Evolutionary conservation across 345 rosid genomes (phyloP).

Genomic region (Euclidium syriacum): DNA sequence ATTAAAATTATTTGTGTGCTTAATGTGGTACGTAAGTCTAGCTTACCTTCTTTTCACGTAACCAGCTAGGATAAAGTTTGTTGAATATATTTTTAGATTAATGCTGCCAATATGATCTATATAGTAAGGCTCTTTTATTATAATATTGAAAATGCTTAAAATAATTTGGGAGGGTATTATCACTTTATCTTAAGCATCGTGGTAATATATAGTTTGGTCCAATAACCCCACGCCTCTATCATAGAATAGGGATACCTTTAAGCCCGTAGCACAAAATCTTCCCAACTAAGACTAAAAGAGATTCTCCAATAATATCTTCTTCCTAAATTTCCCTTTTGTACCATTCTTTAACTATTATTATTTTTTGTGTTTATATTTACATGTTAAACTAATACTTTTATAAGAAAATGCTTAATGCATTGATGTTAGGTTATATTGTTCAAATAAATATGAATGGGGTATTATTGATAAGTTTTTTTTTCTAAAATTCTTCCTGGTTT

Average conservation of each 20-base stretch:
- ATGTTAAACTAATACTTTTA: neutral
- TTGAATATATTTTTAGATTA: neutral
- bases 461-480: too few species aligned
- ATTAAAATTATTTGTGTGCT: slow-evolving; percentile 14
- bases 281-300: slow-evolving; percentile 24
- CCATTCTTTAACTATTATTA: neutral
- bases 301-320: slow-evolving; percentile 23
- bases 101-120: neutral
- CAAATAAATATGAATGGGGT: too few species aligned
- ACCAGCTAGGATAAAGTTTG: slow-evolving; percentile 2
- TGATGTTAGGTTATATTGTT: too few species aligned
- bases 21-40: slow-evolving; percentile 25
- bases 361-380: neutral
- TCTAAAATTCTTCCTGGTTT: too few species aligned
- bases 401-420: too few species aligned
- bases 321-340: neutral
- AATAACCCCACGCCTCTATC: slow-evolving; percentile 20
- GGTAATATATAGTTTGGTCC: slow-evolving; percentile 31
- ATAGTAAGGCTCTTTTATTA: neutral
- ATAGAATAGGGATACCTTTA: slow-evolving; percentile 30
- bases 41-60: slow-evolving; percentile 33
- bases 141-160: neutral
- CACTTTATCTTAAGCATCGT: slow-evolving; percentile 14
- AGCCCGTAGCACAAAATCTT: slow-evolving; percentile 18
- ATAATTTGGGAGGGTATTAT: slow-evolving; percentile 1